Conservation (phyloP, 2,329 filamentous ascomycete species). For the Colletotrichum graminicola region DNA sequence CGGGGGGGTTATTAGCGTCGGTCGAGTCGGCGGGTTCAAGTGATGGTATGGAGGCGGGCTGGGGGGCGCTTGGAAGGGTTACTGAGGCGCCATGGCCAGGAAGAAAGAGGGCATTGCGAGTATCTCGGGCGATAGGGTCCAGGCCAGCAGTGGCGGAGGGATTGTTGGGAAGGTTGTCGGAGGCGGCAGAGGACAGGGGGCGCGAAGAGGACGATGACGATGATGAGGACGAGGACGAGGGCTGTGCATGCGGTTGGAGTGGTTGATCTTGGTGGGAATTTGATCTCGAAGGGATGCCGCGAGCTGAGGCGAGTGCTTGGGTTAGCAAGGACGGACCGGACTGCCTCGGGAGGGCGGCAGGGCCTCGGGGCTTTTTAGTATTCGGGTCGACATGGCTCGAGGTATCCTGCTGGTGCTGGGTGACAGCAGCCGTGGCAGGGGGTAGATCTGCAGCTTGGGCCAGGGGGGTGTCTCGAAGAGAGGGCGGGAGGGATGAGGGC, state of each 20-base stretch:
- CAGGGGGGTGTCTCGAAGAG: constrained; percentile 39
- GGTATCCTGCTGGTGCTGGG: constrained; percentile 42
- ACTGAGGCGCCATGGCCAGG: constrained; percentile 54
- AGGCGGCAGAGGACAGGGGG: constrained; percentile 27
- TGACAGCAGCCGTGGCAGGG: constrained; percentile 43
- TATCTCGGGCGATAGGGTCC: constrained; percentile 30
- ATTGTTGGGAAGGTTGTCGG: constrained; percentile 12
- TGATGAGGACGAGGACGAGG: constrained; percentile 9
- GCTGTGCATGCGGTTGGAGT: constrained; percentile 11
- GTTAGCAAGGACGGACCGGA: constrained; percentile 68
- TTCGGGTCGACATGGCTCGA: constrained; percentile 54
- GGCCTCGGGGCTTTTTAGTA: constrained; percentile 61
- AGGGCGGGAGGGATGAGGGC: constrained; percentile 45
- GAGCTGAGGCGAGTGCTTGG: constrained; percentile 70
- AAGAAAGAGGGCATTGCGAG: constrained; percentile 51
- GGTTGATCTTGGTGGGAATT: constrained; percentile 34
- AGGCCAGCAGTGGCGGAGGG: constrained; percentile 45
- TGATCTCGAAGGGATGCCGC: constrained; percentile 57
- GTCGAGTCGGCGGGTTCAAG: constrained; percentile 44
- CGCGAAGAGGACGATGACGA: constrained; percentile 17
- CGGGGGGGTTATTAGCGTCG: constrained; percentile 30
- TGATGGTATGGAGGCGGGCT: constrained; percentile 46
- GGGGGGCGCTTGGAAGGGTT: constrained; percentile 51
- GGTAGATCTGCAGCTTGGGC: constrained; percentile 40
- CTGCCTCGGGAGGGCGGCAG: constrained; percentile 55